Conservation (phyloP, 2,329 filamentous ascomycete species). For the Fusarium sp. region DNA sequence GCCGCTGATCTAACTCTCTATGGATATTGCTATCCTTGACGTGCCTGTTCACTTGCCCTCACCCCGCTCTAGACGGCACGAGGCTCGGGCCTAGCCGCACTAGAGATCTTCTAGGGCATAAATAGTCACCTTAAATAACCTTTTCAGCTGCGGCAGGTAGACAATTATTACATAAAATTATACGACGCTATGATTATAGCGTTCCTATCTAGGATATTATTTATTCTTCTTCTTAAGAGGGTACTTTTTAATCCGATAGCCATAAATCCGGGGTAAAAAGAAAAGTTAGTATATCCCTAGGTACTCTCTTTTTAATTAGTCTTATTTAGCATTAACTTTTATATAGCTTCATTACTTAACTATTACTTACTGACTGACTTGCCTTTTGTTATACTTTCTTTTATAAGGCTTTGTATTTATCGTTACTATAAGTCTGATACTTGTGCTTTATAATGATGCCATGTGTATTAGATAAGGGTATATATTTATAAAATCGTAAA, state of each 20-base stretch:
- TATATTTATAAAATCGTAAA: neutral
- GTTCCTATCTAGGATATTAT: neutral
- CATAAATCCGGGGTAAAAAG: neutral
- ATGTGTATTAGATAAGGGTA: conserved; percentile 7
- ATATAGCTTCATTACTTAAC: neutral
- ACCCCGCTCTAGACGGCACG: no score
- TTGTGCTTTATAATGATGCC: conserved; percentile 4
- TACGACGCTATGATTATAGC: neutral
- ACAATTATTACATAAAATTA: no score
- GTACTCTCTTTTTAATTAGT: neutral
- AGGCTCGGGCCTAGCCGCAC: no score
- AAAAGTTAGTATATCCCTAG: neutral
- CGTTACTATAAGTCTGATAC: neutral
- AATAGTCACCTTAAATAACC: neutral
- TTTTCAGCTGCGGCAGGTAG: neutral
- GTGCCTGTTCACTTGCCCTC: no score
- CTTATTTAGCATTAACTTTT: no score
- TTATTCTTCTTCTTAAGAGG: neutral
- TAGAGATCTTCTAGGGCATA: no score
- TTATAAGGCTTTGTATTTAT: neutral
- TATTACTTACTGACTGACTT: neutral
- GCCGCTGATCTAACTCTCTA: no score
- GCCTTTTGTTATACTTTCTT: no score
- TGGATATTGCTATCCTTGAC: no score
- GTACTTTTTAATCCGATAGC: neutral